These are phyloP conservation scores for Aureobasidium melanogenum DNA, from an alignment of 2,329 filamentous ascomycete genomes.

Conservation along the genomic window DNA sequence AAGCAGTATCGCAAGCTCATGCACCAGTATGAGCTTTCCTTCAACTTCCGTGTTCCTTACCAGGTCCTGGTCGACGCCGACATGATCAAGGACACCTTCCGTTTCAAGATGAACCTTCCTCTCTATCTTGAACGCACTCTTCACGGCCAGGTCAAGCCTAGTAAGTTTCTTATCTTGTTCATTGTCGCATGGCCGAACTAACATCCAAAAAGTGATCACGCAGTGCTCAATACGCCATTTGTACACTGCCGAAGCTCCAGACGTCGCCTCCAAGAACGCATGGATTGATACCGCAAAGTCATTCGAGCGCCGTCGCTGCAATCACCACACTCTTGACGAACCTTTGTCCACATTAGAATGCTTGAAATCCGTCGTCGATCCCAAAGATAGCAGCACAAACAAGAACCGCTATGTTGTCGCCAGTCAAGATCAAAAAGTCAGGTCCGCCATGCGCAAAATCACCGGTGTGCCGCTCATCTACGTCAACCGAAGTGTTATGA, in stretches of 20 bases:
- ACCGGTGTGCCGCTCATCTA: slow-evolving; percentile 70
- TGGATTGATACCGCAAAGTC: slow-evolving; percentile 68
- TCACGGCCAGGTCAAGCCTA: slow-evolving; percentile 76
- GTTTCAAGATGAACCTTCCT: slow-evolving; percentile 84
- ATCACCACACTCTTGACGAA: slow-evolving; percentile 65
- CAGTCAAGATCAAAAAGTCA: slow-evolving; percentile 58
- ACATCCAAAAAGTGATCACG: slow-evolving; percentile 53
- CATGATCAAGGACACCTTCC: slow-evolving; percentile 70
- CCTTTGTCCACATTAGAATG: slow-evolving; percentile 64
- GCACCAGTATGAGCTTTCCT: slow-evolving; percentile 79
- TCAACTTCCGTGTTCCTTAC: slow-evolving; percentile 88
- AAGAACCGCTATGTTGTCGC: slow-evolving; percentile 74
- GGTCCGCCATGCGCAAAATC: slow-evolving; percentile 55
- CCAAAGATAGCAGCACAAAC: slow-evolving; percentile 62
- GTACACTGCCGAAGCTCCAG: slow-evolving; percentile 41
- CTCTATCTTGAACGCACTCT: slow-evolving; percentile 70
- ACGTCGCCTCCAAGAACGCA: slow-evolving; percentile 32
- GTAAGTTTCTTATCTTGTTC: slow-evolving; percentile 37
- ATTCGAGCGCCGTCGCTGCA: slow-evolving; percentile 67
- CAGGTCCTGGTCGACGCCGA: slow-evolving; percentile 84
- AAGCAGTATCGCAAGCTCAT: slow-evolving; percentile 86
- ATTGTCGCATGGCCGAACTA: not conserved
- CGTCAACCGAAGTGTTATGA: slow-evolving; percentile 70
- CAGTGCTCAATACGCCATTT: slow-evolving; percentile 75
- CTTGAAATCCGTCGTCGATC: slow-evolving; percentile 65